Percentiles rank a stretch among this genome's conserved stretches.
Evolutionary conservation across 163 green algal species (phyloP).

Genomic region (Prototheca wickerhamii): DNA sequence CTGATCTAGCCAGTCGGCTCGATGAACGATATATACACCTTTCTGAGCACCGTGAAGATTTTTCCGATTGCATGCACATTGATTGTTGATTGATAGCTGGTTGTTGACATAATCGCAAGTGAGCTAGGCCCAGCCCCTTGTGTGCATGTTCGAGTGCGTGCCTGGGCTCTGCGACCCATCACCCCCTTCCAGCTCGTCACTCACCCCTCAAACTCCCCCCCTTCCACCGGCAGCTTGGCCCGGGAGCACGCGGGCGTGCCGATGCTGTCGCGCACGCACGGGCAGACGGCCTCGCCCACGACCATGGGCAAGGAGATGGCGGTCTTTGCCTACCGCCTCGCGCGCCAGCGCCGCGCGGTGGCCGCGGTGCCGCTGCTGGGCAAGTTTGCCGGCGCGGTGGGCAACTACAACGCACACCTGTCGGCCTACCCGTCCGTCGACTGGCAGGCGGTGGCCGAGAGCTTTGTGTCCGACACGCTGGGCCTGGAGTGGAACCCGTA

Average conservation of each 20-base stretch:
- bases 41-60: conserved; percentile 20
- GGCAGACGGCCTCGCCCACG: conserved; percentile 92
- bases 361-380: conserved; percentile 64
- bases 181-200: neutral
- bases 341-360: conserved; percentile 44
- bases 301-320: conserved; percentile 99
- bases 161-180: neutral
- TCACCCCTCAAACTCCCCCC: neutral
- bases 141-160: too few relatives aligned
- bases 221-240: conserved; percentile 41
- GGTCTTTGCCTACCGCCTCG: conserved; percentile 82
- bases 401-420: conserved; percentile 99
- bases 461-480: conserved; percentile 60
- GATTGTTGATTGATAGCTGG: too few relatives aligned
- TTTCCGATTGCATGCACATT: too few relatives aligned
- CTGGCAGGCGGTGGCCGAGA: conserved; percentile 64
- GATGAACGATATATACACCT: conserved; percentile 13
- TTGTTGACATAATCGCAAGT: neutral
- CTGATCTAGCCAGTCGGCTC: conserved; percentile 22
- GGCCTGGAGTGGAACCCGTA: conserved; percentile 63
- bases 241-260: conserved; percentile 70
- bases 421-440: conserved; percentile 87
- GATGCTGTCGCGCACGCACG: conserved; percentile 95
- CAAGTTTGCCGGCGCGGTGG: conserved; percentile 95
- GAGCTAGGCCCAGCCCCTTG: too few relatives aligned